phyloP scores from a whole-genome alignment of 148 eudicot genomes.

The Vaccinium macrocarpon region DNA sequence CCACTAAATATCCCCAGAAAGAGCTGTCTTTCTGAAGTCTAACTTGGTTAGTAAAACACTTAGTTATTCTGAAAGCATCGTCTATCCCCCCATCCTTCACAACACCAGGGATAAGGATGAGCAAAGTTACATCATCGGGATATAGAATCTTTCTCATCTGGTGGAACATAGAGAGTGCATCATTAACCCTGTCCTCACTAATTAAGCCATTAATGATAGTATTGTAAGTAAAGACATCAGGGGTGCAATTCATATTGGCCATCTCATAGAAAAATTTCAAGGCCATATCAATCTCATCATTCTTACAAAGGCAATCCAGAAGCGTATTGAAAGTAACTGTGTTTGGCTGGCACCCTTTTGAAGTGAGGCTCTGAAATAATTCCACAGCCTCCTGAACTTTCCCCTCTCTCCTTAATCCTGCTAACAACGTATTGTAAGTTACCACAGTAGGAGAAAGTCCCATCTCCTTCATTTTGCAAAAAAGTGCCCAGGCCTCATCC shows the following conservation, averaged over 20 bases:
- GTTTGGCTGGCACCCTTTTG: slow-evolving; percentile 62
- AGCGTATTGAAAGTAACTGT: slow-evolving; percentile 80
- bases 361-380: slow-evolving; percentile 58
- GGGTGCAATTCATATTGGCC: slow-evolving; percentile 58
- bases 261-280: slow-evolving; percentile 59
- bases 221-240: slow-evolving; percentile 85
- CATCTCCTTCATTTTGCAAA: slow-evolving; percentile 56
- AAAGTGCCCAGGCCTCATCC: slow-evolving; percentile 87
- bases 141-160: slow-evolving; percentile 69
- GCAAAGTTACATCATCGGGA: slow-evolving; percentile 77
- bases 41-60: slow-evolving; percentile 32
- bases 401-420: slow-evolving; percentile 84
- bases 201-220: slow-evolving; percentile 71
- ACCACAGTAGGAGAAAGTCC: slow-evolving; percentile 79
- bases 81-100: slow-evolving; percentile 55
- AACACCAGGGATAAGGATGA: slow-evolving; percentile 69
- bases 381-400: slow-evolving; percentile 61
- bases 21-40: slow-evolving; percentile 22
- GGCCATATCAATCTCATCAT: slow-evolving; percentile 65
- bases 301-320: slow-evolving; percentile 86
- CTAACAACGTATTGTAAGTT: slow-evolving; percentile 82
- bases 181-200: slow-evolving; percentile 50
- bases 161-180: slow-evolving; percentile 82
- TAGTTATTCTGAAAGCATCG: slow-evolving; percentile 64
- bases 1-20: slow-evolving; percentile 70